Base-by-base conservation (phyloP, 768 basidiomycete genomes). In the Pisolithus albus region DNA sequence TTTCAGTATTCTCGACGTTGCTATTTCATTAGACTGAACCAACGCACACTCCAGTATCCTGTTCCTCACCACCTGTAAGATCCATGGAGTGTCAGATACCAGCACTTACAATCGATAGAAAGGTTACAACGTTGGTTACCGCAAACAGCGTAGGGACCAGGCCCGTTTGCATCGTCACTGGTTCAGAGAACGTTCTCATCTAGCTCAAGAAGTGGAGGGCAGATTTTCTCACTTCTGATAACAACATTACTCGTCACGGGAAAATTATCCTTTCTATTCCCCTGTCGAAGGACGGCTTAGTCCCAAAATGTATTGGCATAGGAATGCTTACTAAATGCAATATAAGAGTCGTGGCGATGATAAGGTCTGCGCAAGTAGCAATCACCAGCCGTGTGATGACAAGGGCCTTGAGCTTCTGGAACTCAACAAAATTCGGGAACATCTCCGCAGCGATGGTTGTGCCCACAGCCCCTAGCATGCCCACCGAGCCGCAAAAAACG, bases 371-470 rank as follows among this genome's bases (percentile, higher is more conserved):
- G 18, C 72, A 55, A 18, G 65, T 65, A 16, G 70, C 71, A 44
- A 69, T 65, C 1, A 66, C 67, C 15, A 77, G 62, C 75, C 74
- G 75, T 40, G 72, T 49, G 40, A 70, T 64, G 23, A 70, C 68
- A 42, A 64, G 59, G 7, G 63, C 63, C 47, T 72, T 54, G 51
- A 73, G 71, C 38, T 60, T 62, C 50, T 66, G 65, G 59, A 72
- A 71, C 19, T 69, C 59, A 1, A 61, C 51, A 51, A 67, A 72
- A 24, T 66, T 54, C 4, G 65, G 64, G 28, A 66, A 52, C 53
- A 69, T 66, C 16, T 59, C 60, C 18, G 67, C 64, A 3, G 67
- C 69, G 42, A 72, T 67, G 2, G 69, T 61, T 5, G 71, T 67
- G 6, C 64, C 67, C 21, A 72, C 42, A 6, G 43, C 30, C n/a